phyloP scores from a whole-genome alignment of 1,139 yeast species.

The Suhomyces ambrosiae region DNA sequence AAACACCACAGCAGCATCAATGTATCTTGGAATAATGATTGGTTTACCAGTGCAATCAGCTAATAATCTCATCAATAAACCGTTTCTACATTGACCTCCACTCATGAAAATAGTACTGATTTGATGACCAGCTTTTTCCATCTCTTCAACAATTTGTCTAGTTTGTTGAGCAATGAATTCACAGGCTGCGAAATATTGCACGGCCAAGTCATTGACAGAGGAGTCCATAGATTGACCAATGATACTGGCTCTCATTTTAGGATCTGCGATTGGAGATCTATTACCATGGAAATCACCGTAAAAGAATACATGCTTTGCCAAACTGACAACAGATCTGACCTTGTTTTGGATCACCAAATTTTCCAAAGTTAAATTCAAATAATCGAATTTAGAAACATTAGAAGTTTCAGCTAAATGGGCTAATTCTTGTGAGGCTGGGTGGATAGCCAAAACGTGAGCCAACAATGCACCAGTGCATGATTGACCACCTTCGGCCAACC shows the following conservation, averaged over 20 bases:
- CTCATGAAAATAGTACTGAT: conserved; percentile 81
- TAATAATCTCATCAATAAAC: conserved; percentile 80
- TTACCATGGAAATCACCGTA: conserved; percentile 98
- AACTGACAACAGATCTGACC: conserved; percentile 71
- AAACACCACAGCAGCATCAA: conserved; percentile 95
- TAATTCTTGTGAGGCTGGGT: conserved; percentile 81
- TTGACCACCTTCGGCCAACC: conserved; percentile 99
- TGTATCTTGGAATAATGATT: conserved; percentile 89
- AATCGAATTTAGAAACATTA: conserved; percentile 77
- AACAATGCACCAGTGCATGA: conserved; percentile 93
- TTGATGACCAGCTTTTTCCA: conserved; percentile 78
- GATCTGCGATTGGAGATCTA: conserved; percentile 95
- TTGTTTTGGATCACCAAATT: conserved; percentile 55
- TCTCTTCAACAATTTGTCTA: conserved; percentile 85
- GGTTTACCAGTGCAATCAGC: conserved; percentile 95
- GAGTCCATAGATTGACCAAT: conserved; percentile 92
- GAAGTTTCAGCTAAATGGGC: conserved; percentile 63
- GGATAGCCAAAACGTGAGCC: conserved; percentile 86
- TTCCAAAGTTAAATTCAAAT: conserved; percentile 74
- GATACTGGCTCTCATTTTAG: conserved; percentile 88
- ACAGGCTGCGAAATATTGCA: conserved; percentile 88
- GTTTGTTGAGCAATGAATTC: conserved; percentile 98
- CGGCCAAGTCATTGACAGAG: conserved; percentile 79
- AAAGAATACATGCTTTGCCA: conserved; percentile 84
- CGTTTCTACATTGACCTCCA: conserved; percentile 96